phyloP scores from a whole-genome alignment of 192 early-diverging fungal genomes.

The Umbelopsis ramanniana region DNA sequence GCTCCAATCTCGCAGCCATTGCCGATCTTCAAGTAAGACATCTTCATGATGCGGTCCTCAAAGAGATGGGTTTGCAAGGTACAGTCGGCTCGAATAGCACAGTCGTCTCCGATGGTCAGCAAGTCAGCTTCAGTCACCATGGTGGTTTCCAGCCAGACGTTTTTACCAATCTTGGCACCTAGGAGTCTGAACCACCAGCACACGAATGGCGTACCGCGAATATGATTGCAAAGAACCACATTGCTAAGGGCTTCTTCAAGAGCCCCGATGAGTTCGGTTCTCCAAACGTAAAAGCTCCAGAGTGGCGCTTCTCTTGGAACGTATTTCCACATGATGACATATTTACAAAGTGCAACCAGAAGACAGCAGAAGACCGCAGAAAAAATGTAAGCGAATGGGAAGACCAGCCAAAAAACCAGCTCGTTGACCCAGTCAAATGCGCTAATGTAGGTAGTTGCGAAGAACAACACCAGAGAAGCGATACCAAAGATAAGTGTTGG shows the following conservation, averaged over 20 bases:
- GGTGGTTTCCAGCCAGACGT: constrained; percentile 11
- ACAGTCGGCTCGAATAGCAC: constrained; percentile 4
- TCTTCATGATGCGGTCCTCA: constrained; percentile 6
- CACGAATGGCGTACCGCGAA: constrained; percentile 1
- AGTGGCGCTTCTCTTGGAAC: constrained; percentile 8
- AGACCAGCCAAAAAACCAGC: not conserved
- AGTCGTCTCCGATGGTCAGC: not conserved
- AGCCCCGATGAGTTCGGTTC: not conserved
- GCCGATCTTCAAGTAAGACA: constrained; percentile 19
- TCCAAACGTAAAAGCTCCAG: constrained; percentile 16
- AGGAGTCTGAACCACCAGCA: constrained; percentile 5
- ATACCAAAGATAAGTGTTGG: constrained; percentile 3
- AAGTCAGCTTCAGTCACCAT: constrained; percentile 8
- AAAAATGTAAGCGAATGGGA: not conserved
- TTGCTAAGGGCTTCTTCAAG: not conserved
- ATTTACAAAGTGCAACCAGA: not conserved
- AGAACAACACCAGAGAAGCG: not conserved
- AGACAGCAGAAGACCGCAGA: not conserved
- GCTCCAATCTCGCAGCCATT: constrained; percentile 1
- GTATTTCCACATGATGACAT: not conserved
- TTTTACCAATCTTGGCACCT: constrained; percentile 13
- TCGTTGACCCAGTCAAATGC: not conserved
- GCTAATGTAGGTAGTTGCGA: not conserved
- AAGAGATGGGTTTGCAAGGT: constrained; percentile 17
- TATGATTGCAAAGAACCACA: not conserved